Percentiles rank a stretch among this genome's conserved stretches.
Conservation (phyloP, 164 flowering plant species). For the Buxus sempervirens region DNA sequence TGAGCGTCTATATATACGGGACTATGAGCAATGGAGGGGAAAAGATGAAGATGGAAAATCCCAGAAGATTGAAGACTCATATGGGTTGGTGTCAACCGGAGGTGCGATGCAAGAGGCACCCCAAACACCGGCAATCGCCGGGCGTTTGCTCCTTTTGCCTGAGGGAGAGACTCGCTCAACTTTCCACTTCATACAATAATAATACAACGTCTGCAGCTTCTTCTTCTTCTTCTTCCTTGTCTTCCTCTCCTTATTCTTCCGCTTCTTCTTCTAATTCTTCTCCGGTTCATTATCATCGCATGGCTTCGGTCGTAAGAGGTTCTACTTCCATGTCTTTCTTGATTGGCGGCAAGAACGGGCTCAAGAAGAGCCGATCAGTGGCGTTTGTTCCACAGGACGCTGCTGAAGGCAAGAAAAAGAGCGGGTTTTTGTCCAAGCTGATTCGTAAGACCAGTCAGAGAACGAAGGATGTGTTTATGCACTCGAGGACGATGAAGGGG, state of each 20-base stretch:
- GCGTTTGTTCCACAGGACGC: conserved; percentile 17
- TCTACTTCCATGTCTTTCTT: conserved; percentile 18
- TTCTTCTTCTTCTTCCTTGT: conserved; percentile 10
- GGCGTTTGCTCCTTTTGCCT: conserved; percentile 35
- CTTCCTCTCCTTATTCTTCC: conserved; percentile 14
- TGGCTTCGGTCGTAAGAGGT: too few species aligned
- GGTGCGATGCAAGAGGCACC: conserved; percentile 29
- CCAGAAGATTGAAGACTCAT: background rate
- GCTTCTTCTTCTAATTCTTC: conserved; percentile 11
- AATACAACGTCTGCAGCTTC: background rate
- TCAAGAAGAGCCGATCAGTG: conserved; percentile 31
- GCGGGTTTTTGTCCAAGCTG: conserved; percentile 34
- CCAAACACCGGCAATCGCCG: conserved; percentile 26
- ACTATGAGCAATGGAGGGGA: too few species aligned
- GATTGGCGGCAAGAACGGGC: conserved; percentile 1
- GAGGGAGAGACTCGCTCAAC: conserved; percentile 25
- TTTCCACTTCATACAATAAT: conserved; percentile 1
- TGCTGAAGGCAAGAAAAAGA: conserved; percentile 16
- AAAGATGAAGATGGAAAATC: too few species aligned
- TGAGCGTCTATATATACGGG: too few species aligned
- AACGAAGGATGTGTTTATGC: conserved; percentile 14
- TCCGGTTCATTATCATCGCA: too few species aligned
- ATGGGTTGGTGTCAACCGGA: conserved; percentile 22
- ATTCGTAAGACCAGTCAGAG: conserved; percentile 15
- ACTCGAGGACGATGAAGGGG: conserved; percentile 25